These are phyloP conservation scores for Nemania abortiva DNA, from an alignment of 2,329 filamentous ascomycete species.

Conservation along the genomic window DNA sequence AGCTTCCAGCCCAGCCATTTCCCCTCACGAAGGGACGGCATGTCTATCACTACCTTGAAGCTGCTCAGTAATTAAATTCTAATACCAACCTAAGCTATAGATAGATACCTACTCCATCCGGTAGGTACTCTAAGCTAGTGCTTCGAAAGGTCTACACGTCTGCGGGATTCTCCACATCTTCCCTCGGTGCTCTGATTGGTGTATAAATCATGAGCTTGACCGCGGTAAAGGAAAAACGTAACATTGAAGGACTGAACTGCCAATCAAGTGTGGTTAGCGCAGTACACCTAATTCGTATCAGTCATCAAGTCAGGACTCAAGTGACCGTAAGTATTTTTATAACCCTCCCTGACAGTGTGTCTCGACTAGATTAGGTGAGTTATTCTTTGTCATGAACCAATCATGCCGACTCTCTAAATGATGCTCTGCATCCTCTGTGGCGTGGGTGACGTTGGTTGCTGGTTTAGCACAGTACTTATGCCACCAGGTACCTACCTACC, in stretches of 20 bases:
- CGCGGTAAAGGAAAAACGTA: conserved; percentile 16
- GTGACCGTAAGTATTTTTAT: conserved; percentile 1
- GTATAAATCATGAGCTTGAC: background rate
- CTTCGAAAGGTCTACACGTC: background rate
- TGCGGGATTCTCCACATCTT: conserved; percentile 20
- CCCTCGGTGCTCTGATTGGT: conserved; percentile 3
- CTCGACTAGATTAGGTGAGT: conserved; percentile 24
- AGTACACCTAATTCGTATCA: conserved; percentile 3
- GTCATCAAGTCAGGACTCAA: no score
- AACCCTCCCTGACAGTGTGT: conserved; percentile 5
- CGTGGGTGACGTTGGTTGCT: conserved; percentile 7
- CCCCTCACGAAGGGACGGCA: conserved; percentile 15
- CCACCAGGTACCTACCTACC: background rate
- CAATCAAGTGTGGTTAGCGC: conserved; percentile 1
- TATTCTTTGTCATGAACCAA: conserved; percentile 25
- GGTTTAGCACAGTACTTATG: no score
- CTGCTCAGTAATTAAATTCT: conserved; percentile 8
- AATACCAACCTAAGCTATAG: background rate
- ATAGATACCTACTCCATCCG: background rate
- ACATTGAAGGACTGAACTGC: background rate
- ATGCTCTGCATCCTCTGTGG: conserved; percentile 19
- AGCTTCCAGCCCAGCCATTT: conserved; percentile 1
- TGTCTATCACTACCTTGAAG: conserved; percentile 21
- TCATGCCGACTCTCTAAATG: conserved; percentile 2
- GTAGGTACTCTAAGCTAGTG: conserved; percentile 10